A percentile compares a stretch with the other conserved stretches of the same genome.
phyloP scores from a whole-genome alignment of 768 basidiomycete species.

The Trametes maxima region DNA sequence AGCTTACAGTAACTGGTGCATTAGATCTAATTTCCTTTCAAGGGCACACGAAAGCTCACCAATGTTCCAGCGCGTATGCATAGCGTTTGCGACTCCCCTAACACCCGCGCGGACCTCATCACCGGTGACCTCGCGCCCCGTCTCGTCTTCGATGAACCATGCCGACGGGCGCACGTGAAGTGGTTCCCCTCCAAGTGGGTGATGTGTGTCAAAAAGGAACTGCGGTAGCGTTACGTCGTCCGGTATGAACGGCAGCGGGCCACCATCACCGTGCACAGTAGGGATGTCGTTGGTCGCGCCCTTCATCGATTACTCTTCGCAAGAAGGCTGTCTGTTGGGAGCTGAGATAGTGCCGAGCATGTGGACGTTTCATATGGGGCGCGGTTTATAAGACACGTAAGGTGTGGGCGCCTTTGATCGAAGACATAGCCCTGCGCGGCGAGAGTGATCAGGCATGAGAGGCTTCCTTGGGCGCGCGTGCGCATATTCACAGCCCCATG shows the following conservation, averaged over 20 bases:
- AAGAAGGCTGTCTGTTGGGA: too few species aligned
- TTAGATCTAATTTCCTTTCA: too few species aligned
- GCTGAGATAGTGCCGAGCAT: too few species aligned
- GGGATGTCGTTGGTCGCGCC: conserved; percentile 8
- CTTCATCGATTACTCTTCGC: too few species aligned
- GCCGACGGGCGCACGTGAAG: conserved; percentile 30
- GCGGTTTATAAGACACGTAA: too few species aligned
- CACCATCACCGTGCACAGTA: conserved; percentile 16
- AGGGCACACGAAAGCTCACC: conserved; percentile 38
- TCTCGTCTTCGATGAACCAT: conserved; percentile 54
- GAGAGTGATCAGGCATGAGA: too few species aligned
- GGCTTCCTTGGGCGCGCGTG: too few species aligned
- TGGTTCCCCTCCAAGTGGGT: conserved; percentile 39
- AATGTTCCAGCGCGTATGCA: conserved; percentile 45
- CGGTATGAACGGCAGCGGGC: conserved; percentile 43
- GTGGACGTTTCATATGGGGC: too few species aligned
- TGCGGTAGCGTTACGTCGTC: conserved; percentile 55
- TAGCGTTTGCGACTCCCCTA: conserved; percentile 49
- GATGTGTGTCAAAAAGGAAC: conserved; percentile 51
- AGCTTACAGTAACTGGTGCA: conserved; percentile 38
- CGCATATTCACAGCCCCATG: too few species aligned
- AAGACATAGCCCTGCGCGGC: too few species aligned
- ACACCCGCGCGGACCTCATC: conserved; percentile 52
- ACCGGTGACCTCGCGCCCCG: conserved; percentile 42
- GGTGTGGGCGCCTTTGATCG: too few species aligned